A percentile compares a stretch with the other conserved stretches of the same genome.
phyloP scores from a whole-genome alignment of 768 basidiomycete genomes.

The Pisolithus sp. region DNA sequence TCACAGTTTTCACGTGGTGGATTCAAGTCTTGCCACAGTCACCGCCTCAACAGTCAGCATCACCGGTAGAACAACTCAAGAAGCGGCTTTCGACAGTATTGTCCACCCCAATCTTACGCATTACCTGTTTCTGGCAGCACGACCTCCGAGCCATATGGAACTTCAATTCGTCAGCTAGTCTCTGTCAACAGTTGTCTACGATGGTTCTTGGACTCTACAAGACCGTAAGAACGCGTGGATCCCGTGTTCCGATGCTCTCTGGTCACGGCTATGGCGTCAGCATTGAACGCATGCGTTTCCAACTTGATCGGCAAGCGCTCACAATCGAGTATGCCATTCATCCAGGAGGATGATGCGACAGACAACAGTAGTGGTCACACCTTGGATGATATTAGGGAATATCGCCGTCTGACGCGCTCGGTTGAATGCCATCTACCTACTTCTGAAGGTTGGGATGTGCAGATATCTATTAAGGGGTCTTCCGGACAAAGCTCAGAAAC shows the following conservation, averaged over 20 bases:
- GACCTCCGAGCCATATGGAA: conserved; percentile 86
- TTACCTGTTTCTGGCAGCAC: conserved; percentile 95
- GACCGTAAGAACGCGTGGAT: conserved; percentile 69
- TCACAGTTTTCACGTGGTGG: conserved; percentile 84
- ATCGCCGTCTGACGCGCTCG: conserved; percentile 62
- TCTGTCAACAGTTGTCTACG: conserved; percentile 78
- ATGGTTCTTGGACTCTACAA: conserved; percentile 80
- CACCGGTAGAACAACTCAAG: conserved; percentile 33
- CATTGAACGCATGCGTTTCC: conserved; percentile 73
- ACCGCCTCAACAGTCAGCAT: conserved; percentile 27
- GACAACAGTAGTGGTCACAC: conserved; percentile 33
- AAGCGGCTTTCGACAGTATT: conserved; percentile 18
- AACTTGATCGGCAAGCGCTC: conserved; percentile 76
- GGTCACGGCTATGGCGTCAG: conserved; percentile 80
- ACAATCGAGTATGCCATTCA: conserved; percentile 80
- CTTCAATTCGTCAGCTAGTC: conserved; percentile 54
- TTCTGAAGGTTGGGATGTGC: conserved; percentile 81
- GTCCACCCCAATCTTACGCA: conserved; percentile 45
- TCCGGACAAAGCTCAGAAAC: conserved; percentile 61
- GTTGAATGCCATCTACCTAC: conserved; percentile 78
- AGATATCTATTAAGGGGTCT: conserved; percentile 67
- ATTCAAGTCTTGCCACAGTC: conserved; percentile 59
- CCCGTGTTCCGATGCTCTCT: conserved; percentile 64
- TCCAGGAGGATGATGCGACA: conserved; percentile 43
- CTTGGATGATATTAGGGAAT: conserved; percentile 66